Conservation (phyloP, 495 filamentous ascomycete species). For the Massariosphaeria phaeospora region DNA sequence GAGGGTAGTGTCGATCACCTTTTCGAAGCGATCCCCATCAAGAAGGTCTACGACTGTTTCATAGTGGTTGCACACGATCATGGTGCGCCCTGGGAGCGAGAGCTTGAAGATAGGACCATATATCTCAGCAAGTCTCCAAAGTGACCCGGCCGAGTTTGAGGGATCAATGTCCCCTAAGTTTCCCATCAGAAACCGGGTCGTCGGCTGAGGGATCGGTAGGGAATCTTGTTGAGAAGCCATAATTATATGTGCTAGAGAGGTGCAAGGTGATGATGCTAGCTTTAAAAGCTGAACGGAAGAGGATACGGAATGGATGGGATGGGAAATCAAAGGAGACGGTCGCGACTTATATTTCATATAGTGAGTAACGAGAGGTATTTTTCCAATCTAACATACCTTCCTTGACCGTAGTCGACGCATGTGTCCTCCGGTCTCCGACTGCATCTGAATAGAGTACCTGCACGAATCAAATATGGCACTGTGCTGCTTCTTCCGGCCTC, state of each 20-base stretch:
- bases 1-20: constrained; percentile 47
- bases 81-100: constrained; percentile 34
- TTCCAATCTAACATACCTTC: too few species aligned
- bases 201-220: constrained; percentile 13
- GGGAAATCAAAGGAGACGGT: too few species aligned
- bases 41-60: constrained; percentile 60
- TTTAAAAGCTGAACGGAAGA: too few species aligned
- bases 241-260: neutral
- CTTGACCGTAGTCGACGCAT: too few species aligned
- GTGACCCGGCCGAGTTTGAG: constrained; percentile 7
- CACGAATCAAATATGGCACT: too few species aligned
- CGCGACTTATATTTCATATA: too few species aligned
- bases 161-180: constrained; percentile 16
- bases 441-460: too few species aligned
- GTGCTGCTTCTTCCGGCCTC: too few species aligned
- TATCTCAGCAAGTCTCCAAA: constrained; percentile 59
- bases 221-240: constrained; percentile 4
- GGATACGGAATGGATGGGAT: too few species aligned
- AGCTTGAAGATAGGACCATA: constrained; percentile 70
- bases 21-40: constrained; percentile 61
- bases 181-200: constrained; percentile 1
- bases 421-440: too few species aligned
- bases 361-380: too few species aligned
- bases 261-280: constrained; percentile 6
- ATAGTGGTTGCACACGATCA: constrained; percentile 48